Conservation (phyloP, 2,329 filamentous ascomycete genomes). For the Exophiala sideris region DNA sequence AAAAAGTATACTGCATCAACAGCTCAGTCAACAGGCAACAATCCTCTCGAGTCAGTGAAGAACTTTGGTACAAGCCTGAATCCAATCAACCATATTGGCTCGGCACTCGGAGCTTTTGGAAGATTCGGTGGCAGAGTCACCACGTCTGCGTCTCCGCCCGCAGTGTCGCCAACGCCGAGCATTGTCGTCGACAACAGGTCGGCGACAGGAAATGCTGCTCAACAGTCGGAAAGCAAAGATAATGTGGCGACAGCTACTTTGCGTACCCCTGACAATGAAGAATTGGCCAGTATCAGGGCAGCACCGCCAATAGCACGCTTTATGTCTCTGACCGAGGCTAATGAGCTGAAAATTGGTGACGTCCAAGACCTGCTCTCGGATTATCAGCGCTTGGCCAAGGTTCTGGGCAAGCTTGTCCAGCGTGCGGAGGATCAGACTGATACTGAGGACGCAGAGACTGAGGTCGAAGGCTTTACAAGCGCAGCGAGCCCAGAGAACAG, state of each 20-base stretch:
- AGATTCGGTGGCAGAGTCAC: slow-evolving; percentile 31
- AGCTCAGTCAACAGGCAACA: slow-evolving; percentile 35
- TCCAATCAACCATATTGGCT: slow-evolving; percentile 68
- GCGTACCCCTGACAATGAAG: slow-evolving; percentile 50
- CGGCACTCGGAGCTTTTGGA: slow-evolving; percentile 64
- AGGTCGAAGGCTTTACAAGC: background rate
- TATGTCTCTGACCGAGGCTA: slow-evolving; percentile 66
- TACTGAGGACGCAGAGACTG: slow-evolving; percentile 4
- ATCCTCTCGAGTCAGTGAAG: slow-evolving; percentile 75
- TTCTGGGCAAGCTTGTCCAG: slow-evolving; percentile 25
- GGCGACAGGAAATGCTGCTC: slow-evolving; percentile 57
- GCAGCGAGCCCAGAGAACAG: background rate
- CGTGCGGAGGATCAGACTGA: slow-evolving; percentile 5
- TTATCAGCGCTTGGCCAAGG: slow-evolving; percentile 64
- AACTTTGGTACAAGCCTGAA: slow-evolving; percentile 78
- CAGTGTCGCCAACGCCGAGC: slow-evolving; percentile 38
- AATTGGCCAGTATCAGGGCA: slow-evolving; percentile 21
- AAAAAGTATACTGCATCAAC: slow-evolving; percentile 30
- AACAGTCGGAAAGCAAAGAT: slow-evolving; percentile 51
- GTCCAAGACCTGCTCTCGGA: slow-evolving; percentile 69
- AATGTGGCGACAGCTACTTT: slow-evolving; percentile 11
- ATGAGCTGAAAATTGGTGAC: slow-evolving; percentile 69
- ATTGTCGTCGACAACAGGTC: slow-evolving; percentile 9
- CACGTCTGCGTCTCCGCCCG: slow-evolving; percentile 42
- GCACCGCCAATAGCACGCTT: slow-evolving; percentile 68